Conservation (phyloP, 768 basidiomycete genomes). For the Mycena galericulata region DNA sequence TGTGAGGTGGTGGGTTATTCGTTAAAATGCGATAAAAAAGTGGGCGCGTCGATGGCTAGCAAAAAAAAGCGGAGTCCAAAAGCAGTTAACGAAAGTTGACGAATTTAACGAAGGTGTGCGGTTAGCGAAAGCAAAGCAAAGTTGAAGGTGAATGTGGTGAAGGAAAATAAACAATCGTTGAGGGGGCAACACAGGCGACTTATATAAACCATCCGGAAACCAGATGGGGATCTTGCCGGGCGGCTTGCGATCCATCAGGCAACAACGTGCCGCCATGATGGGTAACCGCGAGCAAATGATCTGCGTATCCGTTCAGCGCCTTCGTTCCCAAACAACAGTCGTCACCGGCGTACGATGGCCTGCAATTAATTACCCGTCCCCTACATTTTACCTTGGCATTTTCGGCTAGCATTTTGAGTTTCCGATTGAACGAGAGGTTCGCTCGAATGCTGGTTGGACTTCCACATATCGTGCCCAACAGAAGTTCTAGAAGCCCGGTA, state of each 20-base stretch:
- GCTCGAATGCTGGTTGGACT: too few species aligned
- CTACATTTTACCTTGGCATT: too few species aligned
- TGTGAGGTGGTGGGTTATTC: neutral
- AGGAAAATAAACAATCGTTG: neutral
- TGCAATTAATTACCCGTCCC: too few species aligned
- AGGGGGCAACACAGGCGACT: neutral
- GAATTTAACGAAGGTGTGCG: conserved; percentile 24
- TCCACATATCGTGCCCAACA: too few species aligned
- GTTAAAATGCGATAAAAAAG: conserved; percentile 13
- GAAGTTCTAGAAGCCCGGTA: too few species aligned
- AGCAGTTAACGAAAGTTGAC: conserved; percentile 35
- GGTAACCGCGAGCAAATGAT: conserved; percentile 8
- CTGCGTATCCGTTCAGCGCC: conserved; percentile 27
- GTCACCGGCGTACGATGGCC: neutral
- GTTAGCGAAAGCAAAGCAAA: conserved; percentile 6
- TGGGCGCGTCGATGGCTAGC: conserved; percentile 3
- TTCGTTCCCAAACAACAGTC: conserved; percentile 30
- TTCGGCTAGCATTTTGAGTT: too few species aligned
- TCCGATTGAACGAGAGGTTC: too few species aligned
- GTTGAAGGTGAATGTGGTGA: too few species aligned
- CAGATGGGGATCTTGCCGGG: conserved; percentile 10
- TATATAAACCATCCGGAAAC: conserved; percentile 8
- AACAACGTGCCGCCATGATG: neutral
- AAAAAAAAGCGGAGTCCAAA: conserved; percentile 12
- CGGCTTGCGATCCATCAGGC: neutral